Conservation (phyloP, 2,329 filamentous ascomycete species). For the Beauveria medogensis region DNA sequence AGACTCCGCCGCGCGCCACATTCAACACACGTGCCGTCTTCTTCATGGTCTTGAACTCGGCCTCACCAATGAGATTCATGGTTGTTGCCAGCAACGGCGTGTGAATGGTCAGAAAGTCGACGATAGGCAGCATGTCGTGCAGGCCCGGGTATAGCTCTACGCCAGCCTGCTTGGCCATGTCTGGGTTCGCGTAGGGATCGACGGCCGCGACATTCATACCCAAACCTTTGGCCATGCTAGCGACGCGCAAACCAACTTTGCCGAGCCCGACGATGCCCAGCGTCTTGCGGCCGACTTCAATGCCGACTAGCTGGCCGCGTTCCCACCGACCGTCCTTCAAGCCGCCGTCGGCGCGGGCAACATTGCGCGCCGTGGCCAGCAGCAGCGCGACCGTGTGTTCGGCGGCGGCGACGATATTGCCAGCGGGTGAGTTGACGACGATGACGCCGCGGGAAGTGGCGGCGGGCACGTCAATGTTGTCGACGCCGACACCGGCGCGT, state of each 20-base stretch:
- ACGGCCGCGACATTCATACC: constrained; percentile 69
- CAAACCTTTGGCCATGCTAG: constrained; percentile 67
- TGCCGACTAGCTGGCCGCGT: constrained; percentile 62
- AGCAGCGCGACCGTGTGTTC: constrained; percentile 71
- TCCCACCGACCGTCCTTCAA: constrained; percentile 71
- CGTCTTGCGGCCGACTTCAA: constrained; percentile 71
- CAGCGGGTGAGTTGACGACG: constrained; percentile 71
- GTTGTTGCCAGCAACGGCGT: constrained; percentile 74
- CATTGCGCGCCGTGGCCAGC: constrained; percentile 65
- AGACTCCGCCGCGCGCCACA: constrained; percentile 71
- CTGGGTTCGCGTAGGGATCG: constrained; percentile 68
- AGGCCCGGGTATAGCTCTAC: constrained; percentile 55
- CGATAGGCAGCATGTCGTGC: constrained; percentile 50
- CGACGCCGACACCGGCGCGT: constrained; percentile 71
- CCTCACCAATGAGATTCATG: constrained; percentile 60
- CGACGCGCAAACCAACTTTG: constrained; percentile 77
- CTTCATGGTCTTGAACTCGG: constrained; percentile 65
- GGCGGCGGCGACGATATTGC: constrained; percentile 73
- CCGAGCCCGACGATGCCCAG: constrained; percentile 70
- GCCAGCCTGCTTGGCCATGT: constrained; percentile 60
- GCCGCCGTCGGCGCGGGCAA: constrained; percentile 60
- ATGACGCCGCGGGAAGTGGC: constrained; percentile 68
- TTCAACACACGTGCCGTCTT: constrained; percentile 66
- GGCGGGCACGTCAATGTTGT: constrained; percentile 70
- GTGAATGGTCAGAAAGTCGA: constrained; percentile 75